Base-by-base conservation (phyloP, 805 yeast genomes). In the Candida anglica region DNA sequence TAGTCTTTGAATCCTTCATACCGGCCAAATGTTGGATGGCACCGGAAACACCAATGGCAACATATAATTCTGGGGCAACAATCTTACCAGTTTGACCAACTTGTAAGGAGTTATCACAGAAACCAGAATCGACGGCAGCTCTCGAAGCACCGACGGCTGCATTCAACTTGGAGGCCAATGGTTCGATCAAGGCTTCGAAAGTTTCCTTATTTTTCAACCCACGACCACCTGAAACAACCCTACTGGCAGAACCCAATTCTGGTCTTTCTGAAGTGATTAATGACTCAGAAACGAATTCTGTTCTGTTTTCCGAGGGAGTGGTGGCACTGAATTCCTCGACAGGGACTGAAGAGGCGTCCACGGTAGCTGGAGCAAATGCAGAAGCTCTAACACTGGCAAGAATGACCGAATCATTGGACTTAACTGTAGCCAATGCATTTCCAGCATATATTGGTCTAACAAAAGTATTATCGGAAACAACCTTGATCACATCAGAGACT, bases 11-110 rank as follows among this genome's bases (percentile, higher is more conserved):
- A 56, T 91, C 97, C 63, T 89, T 91, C 97, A 91, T 91, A 44
- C 98, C 98, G 2, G 98, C 98, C 52, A 93, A 69, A 64, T 91
- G 98, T 66, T 91, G 98, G 52, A 91, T 91, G 20, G 98, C 98
- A 42, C 98, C 98, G 15, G 95, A 84, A 38, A 93, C 77, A 43
- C 98, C 98, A 27, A 89, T 79, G 3, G 97, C 98, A 29, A 93
- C 63, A 58, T 93, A 93, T 42, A 89, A 72, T 27, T 89, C 96
- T 26, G 98, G 98, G 6, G 98, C 98, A 21, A 93, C 94, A 35
- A 89, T 89, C 60, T 93, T 93, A 48, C 98, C 98, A 7, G 98
- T 91, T 66, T 91, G 98, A 36, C 98, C 98, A 41, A 91, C 89
- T 64, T 91, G 98, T 49, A 91, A 73, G 6, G 98, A 88, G 66